Evolutionary conservation across 208 protist genomes (phyloP).

Genomic region (Phytomonas francai): DNA sequence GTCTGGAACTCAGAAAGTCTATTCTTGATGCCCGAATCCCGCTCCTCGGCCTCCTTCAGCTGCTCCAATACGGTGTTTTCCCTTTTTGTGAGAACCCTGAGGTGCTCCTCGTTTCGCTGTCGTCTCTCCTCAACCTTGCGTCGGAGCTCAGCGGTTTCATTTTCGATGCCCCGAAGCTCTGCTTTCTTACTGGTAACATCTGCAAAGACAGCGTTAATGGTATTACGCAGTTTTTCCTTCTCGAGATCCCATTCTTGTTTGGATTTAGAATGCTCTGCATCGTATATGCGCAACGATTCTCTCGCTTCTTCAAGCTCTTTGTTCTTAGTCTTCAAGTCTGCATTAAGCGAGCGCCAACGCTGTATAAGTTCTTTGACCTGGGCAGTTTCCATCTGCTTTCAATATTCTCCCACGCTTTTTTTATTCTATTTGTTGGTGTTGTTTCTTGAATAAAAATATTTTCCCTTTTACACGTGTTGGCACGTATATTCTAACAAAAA

Average conservation of each 20-base stretch:
- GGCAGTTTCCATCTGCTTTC: slow-evolving; percentile 20
- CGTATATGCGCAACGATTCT: slow-evolving; percentile 29
- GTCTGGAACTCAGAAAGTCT: slow-evolving; percentile 35
- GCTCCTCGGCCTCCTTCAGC: slow-evolving; percentile 35
- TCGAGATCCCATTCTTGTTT: slow-evolving; percentile 73
- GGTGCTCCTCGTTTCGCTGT: slow-evolving; percentile 61
- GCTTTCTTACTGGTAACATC: slow-evolving; percentile 58
- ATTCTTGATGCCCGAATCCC: slow-evolving; percentile 40
- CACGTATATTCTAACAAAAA: slow-evolving; percentile 7
- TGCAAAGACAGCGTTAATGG: slow-evolving; percentile 48
- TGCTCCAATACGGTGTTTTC: slow-evolving; percentile 27
- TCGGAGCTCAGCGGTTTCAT: slow-evolving; percentile 43
- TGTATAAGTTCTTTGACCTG: slow-evolving; percentile 70
- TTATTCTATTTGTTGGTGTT: neutral
- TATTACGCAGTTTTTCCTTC: slow-evolving; percentile 66
- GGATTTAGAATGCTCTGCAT: slow-evolving; percentile 38
- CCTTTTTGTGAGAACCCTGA: slow-evolving; percentile 39
- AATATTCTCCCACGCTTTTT: slow-evolving; percentile 5
- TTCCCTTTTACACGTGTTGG: neutral
- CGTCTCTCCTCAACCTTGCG: slow-evolving; percentile 66
- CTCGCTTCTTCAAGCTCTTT: slow-evolving; percentile 40
- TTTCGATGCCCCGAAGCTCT: slow-evolving; percentile 53
- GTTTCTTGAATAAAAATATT: neutral
- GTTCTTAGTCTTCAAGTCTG: slow-evolving; percentile 36
- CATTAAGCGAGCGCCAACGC: slow-evolving; percentile 54